These are phyloP conservation scores for Fonsecaea monophora DNA, from an alignment of 2,329 filamentous ascomycete genomes.

Conservation along the genomic window DNA sequence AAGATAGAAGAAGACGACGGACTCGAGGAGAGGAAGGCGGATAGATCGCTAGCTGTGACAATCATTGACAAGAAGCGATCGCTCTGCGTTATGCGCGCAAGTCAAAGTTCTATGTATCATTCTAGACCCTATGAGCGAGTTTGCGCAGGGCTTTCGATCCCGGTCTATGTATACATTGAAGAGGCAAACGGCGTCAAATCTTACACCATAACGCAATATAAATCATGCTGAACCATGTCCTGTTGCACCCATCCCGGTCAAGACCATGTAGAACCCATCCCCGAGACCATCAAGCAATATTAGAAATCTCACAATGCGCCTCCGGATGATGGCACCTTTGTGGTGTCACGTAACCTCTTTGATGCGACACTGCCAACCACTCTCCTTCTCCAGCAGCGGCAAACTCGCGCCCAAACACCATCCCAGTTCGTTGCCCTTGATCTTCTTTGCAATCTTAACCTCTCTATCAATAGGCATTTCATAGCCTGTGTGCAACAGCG, in stretches of 20 bases:
- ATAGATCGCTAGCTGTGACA: not conserved
- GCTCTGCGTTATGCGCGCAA: not conserved
- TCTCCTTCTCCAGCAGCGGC: conserved; percentile 78
- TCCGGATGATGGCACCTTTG: not conserved
- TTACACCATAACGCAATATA: conserved; percentile 1
- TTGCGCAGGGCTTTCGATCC: not conserved
- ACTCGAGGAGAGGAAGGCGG: not conserved
- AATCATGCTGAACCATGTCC: not conserved
- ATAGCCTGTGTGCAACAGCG: conserved; percentile 90
- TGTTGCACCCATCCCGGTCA: not conserved
- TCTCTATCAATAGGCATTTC: conserved; percentile 97
- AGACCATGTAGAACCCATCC: not conserved
- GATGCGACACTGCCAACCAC: conserved; percentile 89
- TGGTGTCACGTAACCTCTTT: conserved; percentile 70
- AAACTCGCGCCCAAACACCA: conserved; percentile 98
- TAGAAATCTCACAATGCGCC: not conserved
- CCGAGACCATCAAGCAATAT: not conserved
- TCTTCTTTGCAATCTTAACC: conserved; percentile 98
- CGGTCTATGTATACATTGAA: not conserved
- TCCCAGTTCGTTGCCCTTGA: conserved; percentile 93
- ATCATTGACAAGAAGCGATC: not conserved
- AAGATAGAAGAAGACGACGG: not conserved
- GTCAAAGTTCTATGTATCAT: not conserved
- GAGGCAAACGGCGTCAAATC: not conserved
- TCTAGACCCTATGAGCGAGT: not conserved